Percentiles rank a stretch among this genome's conserved stretches.
These are phyloP conservation scores for Gossypium anomalum DNA, from an alignment of 345 rosid genomes.

Conservation along the genomic window DNA sequence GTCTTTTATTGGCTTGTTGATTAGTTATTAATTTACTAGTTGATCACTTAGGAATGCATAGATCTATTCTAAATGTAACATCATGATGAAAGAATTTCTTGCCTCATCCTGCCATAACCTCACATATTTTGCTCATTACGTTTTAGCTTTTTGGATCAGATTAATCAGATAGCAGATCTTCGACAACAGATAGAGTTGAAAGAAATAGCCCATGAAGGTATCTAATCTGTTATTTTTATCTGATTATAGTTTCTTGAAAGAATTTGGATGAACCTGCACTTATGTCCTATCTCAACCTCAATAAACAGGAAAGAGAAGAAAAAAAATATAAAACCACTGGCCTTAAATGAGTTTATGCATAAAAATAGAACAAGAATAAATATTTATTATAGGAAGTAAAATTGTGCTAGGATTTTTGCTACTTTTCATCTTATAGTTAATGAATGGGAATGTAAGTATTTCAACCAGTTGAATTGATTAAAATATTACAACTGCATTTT, in stretches of 20 bases:
- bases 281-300: neutral
- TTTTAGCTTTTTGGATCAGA: constrained; percentile 43
- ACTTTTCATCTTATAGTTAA: neutral
- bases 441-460: neutral
- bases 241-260: neutral
- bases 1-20: neutral
- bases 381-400: neutral
- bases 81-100: neutral
- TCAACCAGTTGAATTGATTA: neutral
- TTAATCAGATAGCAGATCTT: constrained; percentile 59
- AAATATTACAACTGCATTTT: neutral
- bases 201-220: constrained; percentile 81
- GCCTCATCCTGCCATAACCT: neutral
- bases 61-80: neutral
- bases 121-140: neutral
- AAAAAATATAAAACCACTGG: neutral
- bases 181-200: constrained; percentile 62
- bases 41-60: neutral
- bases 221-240: neutral
- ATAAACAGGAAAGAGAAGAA: neutral
- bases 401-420: constrained; percentile 4
- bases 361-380: neutral
- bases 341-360: neutral
- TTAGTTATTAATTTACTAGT: neutral
- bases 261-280: neutral